Percentiles rank a stretch among this genome's conserved stretches.
phyloP scores from a whole-genome alignment of 1,284 basidiomycete genomes.

The Fomitopsis schrenkii region DNA sequence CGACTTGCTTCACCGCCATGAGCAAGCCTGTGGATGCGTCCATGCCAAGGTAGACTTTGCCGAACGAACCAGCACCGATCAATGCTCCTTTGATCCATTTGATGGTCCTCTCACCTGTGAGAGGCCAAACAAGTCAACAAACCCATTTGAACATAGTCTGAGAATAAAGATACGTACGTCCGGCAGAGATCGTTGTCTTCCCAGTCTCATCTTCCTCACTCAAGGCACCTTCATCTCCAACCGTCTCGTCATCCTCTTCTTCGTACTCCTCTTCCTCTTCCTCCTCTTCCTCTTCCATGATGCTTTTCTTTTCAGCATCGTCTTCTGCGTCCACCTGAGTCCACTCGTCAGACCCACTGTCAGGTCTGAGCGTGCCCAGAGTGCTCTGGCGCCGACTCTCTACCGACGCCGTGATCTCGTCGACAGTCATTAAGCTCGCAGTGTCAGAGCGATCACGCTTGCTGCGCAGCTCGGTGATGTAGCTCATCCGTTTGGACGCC shows the following conservation, averaged over 20 bases:
- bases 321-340: slow-evolving; percentile 52
- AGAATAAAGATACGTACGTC: slow-evolving; percentile 40
- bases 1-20: slow-evolving; percentile 99
- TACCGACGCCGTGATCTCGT: slow-evolving; percentile 96
- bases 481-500: slow-evolving; percentile 72
- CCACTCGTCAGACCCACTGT: slow-evolving; percentile 60
- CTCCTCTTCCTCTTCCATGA: slow-evolving; percentile 33
- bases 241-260: slow-evolving; percentile 37
- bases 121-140: neutral
- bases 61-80: slow-evolving; percentile 96
- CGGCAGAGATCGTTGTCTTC: slow-evolving; percentile 58
- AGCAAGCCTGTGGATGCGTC: slow-evolving; percentile 90
- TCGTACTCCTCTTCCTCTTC: slow-evolving; percentile 43
- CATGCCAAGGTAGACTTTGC: slow-evolving; percentile 96
- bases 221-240: slow-evolving; percentile 38
- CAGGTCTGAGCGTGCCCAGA: slow-evolving; percentile 42
- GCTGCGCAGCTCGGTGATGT: slow-evolving; percentile 72
- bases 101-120: slow-evolving; percentile 55
- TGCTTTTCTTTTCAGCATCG: slow-evolving; percentile 36
- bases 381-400: slow-evolving; percentile 74
- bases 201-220: slow-evolving; percentile 47
- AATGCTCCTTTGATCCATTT: slow-evolving; percentile 99
- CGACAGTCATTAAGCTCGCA: slow-evolving; percentile 91
- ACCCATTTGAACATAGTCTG: neutral
- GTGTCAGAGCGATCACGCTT: slow-evolving; percentile 85